Base-by-base conservation (phyloP, 495 filamentous ascomycete species). In the Daldinia bambusicola region DNA sequence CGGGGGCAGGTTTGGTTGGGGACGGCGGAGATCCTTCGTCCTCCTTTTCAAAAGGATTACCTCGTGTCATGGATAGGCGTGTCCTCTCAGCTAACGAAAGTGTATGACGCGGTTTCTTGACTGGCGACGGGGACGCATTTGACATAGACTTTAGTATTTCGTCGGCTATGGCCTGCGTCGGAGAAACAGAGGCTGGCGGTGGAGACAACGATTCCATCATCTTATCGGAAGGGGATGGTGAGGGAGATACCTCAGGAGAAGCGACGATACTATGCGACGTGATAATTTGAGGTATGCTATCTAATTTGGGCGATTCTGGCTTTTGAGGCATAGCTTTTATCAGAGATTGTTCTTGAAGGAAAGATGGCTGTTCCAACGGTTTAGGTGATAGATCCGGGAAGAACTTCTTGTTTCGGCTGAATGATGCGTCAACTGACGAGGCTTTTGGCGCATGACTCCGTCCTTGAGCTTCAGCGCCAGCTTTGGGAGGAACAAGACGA, bases 121-220 rank as follows among this genome's bases (percentile, higher is more conserved):
- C 76, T 57, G 86, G 86, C 0, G 86, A 86, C 6, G 85, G 85
- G 0, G 85, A 86, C 30, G 75, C 75, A 16, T 75, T 77, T n/a
- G 72, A 66, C 61, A 91, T 84, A 1, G 87, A 88, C 9, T 81
- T 84, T 9, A 91, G 74, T 55, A 91, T 87, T 40, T 85, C 79
- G 38, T 87, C 83, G 7, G 83, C 86, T 26, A 87, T 74, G 40
- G 82, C 79, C 20, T 84, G 80, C 2, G 82, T 81, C n/a, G 83
- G 83, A 6, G 84, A 84, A 58, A 70, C 64, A 12, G 66, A 79
- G 30, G 31, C 41, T 43, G 61, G 75, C 77, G 65, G 84, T 70
- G 61, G 79, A 36, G 63, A 81, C 78, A 73, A 84, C 1, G 55
- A 13, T 18, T 75, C 56, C 6, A 43, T 37, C 40, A 6, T 59